Base-by-base conservation (phyloP, 2,329 filamentous ascomycete genomes). In the Trichoderma guizhouense region DNA sequence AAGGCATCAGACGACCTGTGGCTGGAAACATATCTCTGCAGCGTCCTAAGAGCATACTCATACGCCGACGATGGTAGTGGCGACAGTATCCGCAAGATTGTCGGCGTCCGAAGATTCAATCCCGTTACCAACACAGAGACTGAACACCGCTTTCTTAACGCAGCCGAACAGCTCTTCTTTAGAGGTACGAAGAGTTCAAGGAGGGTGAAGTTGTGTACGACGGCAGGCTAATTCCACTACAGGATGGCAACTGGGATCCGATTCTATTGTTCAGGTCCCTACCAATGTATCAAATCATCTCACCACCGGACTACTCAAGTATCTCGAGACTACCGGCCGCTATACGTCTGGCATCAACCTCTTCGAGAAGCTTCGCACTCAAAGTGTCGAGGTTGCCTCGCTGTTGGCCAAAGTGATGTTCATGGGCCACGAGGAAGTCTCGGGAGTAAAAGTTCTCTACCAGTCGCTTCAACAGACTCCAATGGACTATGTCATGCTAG, bases 71-170 rank as follows among this genome's bases (percentile, higher is more conserved):
- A 98, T 81, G 95, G 95, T 58, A 96, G 93, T 70, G 95, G 95
- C 69, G 95, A 98, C 77, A 93, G 93, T 1, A 97, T 98, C 80
- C 93, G 96, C 82, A 97, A 96, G 84, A 98, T 99, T 73, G 93
- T 98, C 79, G 96, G 95, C n/a, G 94, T 98, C 65, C 89, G 96
- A 76, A 90, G 96, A 74, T 98, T 99, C 87, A 99, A 99, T 79
- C 96, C 96, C 1, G 93, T 99, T 73, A 98, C 94, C 62, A 98
- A 93, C 81, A 98, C 96, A n/a, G 96, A 99, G 81, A 94, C 94
- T 73, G 96, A 99, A 82, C 96, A 99, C 80, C 93, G 93, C 75
- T 99, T 99, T 80, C 86, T 99, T 55, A 93, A 97, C 78, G 94
- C 96, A 24, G 96, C 96, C 12, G 96, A 99, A 83, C 92, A 93